These are phyloP conservation scores for Kodamaea sagamina DNA, from an alignment of 805 yeast genomes.

Conservation along the genomic window DNA sequence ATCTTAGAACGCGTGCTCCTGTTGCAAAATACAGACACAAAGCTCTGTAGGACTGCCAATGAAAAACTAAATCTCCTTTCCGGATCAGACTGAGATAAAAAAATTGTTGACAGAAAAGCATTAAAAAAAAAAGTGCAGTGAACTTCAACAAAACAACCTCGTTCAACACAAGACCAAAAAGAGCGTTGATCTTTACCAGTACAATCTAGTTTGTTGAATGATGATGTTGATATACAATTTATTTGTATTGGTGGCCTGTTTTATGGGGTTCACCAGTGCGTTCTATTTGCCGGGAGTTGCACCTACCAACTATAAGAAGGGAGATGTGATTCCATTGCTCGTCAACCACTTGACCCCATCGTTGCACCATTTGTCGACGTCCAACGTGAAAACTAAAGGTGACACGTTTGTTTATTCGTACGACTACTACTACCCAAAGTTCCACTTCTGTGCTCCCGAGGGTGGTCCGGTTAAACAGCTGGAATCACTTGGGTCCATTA, in stretches of 20 bases:
- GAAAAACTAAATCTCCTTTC: too few relatives aligned
- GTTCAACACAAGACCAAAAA: background rate
- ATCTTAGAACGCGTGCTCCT: too few relatives aligned
- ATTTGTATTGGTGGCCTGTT: constrained; percentile 9
- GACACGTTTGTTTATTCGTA: constrained; percentile 68
- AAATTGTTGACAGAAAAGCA: too few relatives aligned
- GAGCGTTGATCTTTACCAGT: background rate
- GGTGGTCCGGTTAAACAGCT: constrained; percentile 70
- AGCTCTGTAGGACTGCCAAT: too few relatives aligned
- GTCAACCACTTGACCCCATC: constrained; percentile 93
- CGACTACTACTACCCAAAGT: constrained; percentile 79
- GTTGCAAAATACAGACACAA: background rate
- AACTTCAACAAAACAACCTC: background rate
- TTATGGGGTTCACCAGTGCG: constrained; percentile 34
- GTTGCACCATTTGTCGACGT: constrained; percentile 36
- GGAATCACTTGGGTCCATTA: constrained; percentile 88
- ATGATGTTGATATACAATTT: constrained; percentile 2
- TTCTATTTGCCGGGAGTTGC: constrained; percentile 97
- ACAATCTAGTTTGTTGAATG: background rate
- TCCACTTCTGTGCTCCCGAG: constrained; percentile 80
- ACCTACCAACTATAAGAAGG: constrained; percentile 80
- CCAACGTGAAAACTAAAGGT: constrained; percentile 35
- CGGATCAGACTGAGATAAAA: too few relatives aligned
- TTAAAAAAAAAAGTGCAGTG: too few relatives aligned
- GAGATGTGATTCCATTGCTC: constrained; percentile 70